These are phyloP conservation scores for Cerrena zonata DNA, from an alignment of 1,284 basidiomycete genomes.

Conservation along the genomic window DNA sequence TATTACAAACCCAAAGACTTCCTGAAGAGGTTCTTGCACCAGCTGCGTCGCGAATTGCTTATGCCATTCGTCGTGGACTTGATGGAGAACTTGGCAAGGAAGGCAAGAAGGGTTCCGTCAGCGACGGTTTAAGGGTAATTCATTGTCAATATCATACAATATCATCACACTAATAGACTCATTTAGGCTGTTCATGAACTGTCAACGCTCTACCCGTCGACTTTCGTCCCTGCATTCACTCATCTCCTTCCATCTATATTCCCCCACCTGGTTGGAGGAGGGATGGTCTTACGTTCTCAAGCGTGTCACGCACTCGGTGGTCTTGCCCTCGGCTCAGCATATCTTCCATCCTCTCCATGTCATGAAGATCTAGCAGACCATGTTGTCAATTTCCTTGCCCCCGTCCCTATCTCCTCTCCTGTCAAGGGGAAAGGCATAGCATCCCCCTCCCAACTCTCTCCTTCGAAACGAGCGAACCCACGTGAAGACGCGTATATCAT, in stretches of 20 bases:
- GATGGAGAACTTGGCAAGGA: conserved; percentile 79
- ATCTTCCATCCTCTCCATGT: conserved; percentile 39
- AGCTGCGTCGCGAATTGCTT: conserved; percentile 58
- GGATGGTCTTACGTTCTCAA: conserved; percentile 54
- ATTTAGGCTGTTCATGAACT: conserved; percentile 67
- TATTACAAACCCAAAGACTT: conserved; percentile 64
- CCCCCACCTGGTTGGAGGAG: conserved; percentile 55
- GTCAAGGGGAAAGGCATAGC: no score
- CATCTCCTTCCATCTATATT: conserved; percentile 57
- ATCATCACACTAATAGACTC: conserved; percentile 10
- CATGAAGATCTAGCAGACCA: conserved; percentile 49
- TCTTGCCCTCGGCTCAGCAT: conserved; percentile 47
- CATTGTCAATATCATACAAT: conserved; percentile 6
- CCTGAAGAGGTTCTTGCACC: conserved; percentile 53
- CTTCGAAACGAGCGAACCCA: conserved; percentile 20
- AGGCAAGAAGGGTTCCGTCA: conserved; percentile 73
- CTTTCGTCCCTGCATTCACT: conserved; percentile 61
- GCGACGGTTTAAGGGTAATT: conserved; percentile 65
- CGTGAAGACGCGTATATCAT: conserved; percentile 46
- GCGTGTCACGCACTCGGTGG: conserved; percentile 72
- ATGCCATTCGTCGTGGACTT: conserved; percentile 66
- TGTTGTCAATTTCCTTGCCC: conserved; percentile 43
- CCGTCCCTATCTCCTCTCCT: no score
- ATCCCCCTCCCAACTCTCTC: conserved; percentile 12
- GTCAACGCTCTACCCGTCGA: conserved; percentile 49